Conservation (phyloP, 345 rosid genomes). For the Carallia brachiata region DNA sequence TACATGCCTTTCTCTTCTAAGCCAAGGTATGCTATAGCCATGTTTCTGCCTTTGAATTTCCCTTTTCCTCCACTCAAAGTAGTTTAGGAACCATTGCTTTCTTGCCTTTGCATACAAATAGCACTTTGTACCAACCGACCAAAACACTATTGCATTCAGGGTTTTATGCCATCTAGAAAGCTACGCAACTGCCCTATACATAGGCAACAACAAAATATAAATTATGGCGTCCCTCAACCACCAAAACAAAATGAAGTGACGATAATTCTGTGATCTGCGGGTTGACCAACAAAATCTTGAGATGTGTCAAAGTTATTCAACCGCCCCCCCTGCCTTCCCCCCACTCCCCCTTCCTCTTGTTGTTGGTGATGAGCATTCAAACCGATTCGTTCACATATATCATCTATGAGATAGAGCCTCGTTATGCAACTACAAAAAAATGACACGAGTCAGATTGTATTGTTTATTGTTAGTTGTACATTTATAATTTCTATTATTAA, state of each 20-base stretch:
- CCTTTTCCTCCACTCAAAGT: constrained; percentile 49
- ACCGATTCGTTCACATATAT: no score
- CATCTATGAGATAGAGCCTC: no score
- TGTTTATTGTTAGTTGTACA: no score
- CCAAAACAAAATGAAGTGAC: neutral
- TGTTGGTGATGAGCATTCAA: no score
- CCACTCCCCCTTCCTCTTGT: no score
- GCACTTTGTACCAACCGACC: constrained; percentile 10
- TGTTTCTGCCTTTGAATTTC: constrained; percentile 13
- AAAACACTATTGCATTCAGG: neutral
- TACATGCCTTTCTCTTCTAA: constrained; percentile 41
- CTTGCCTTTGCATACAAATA: constrained; percentile 23
- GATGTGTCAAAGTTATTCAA: no score
- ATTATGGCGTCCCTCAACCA: constrained; percentile 5
- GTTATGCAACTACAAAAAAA: no score
- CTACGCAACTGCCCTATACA: neutral
- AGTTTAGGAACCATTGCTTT: constrained; percentile 13
- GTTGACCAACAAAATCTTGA: no score
- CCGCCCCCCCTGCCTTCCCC: no score
- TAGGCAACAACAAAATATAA: neutral
- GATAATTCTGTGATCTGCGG: no score
- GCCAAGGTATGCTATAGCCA: constrained; percentile 36
- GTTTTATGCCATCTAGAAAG: constrained; percentile 13
- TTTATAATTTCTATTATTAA: no score
- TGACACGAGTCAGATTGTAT: no score